Percentiles rank a stretch among this genome's conserved stretches.
These are phyloP conservation scores for Naegleria fowleri DNA, from an alignment of 208 protist genomes.

Conservation along the genomic window DNA sequence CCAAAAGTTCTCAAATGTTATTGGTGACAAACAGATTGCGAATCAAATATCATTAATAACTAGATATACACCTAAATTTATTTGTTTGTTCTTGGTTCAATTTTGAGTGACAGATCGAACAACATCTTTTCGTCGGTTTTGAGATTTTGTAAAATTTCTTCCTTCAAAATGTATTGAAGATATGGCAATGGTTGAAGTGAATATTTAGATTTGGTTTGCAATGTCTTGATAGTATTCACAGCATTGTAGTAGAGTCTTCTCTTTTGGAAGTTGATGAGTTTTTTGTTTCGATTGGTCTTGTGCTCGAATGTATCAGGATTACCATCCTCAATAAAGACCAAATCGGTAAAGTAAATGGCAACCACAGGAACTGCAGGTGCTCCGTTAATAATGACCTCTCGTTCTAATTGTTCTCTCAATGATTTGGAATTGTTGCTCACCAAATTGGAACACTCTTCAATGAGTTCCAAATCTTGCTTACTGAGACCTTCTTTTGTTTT, in stretches of 20 bases:
- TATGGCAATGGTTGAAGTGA: not conserved
- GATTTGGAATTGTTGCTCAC: conserved; percentile 32
- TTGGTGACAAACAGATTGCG: too few relatives aligned
- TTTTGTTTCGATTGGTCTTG: conserved; percentile 3
- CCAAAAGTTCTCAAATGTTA: too few relatives aligned
- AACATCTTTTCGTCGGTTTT: not conserved
- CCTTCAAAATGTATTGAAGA: conserved; percentile 8
- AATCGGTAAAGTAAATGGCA: conserved; percentile 39
- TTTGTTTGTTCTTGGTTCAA: not conserved
- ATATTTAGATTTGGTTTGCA: not conserved
- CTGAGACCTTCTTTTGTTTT: conserved; percentile 26
- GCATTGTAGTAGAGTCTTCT: conserved; percentile 18
- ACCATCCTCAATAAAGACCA: conserved; percentile 36
- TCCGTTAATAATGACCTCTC: conserved; percentile 14
- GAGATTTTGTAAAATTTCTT: not conserved
- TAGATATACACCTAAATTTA: too few relatives aligned
- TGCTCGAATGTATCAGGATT: conserved; percentile 22
- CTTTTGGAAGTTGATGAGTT: conserved; percentile 44
- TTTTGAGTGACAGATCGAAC: not conserved
- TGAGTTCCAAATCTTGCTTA: not conserved
- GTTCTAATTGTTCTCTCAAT: conserved; percentile 33
- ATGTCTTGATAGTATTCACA: not conserved
- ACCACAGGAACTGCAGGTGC: conserved; percentile 37
- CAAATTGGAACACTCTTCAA: conserved; percentile 19
- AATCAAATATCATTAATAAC: too few relatives aligned